phyloP scores from a whole-genome alignment of 2,329 filamentous ascomycete species.

The Diplodia seriata region DNA sequence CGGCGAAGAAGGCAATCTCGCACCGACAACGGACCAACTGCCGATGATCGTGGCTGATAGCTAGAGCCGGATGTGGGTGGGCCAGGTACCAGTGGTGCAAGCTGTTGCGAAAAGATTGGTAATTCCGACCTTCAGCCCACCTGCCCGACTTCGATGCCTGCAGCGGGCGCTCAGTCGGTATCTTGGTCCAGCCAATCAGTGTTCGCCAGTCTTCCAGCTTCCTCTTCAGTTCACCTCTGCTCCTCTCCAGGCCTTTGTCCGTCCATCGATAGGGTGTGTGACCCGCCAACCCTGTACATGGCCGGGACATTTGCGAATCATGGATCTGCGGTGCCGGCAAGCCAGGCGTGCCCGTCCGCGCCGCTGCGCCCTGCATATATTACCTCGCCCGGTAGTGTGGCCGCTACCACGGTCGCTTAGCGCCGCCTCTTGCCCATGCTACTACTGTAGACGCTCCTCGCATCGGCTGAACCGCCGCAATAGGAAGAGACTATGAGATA shows the following conservation, averaged over 20 bases:
- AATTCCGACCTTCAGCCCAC: not conserved
- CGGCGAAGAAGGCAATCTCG: conserved; percentile 11
- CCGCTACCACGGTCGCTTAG: not conserved
- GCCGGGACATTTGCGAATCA: conserved; percentile 2
- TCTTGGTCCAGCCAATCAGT: not conserved
- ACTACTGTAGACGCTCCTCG: not conserved
- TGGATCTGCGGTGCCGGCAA: conserved; percentile 12
- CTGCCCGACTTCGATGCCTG: not conserved
- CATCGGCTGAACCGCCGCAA: not conserved
- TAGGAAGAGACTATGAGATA: conserved; percentile 14
- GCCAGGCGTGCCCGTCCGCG: not conserved
- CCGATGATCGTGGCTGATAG: conserved; percentile 5
- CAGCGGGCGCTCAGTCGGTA: not conserved
- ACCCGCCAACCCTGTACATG: not conserved
- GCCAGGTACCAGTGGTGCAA: not conserved
- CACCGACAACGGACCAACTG: conserved; percentile 14
- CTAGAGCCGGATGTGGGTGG: not conserved
- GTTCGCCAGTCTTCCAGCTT: conserved; percentile 9
- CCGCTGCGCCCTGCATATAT: not conserved
- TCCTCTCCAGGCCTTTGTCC: not conserved
- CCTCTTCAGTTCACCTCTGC: conserved; percentile 8
- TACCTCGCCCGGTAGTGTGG: not conserved
- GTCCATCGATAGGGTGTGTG: not conserved
- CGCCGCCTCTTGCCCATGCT: not conserved
- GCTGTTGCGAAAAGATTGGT: not conserved